phyloP scores from a whole-genome alignment of 116 monocot genomes.

The Posidonia oceanica region DNA sequence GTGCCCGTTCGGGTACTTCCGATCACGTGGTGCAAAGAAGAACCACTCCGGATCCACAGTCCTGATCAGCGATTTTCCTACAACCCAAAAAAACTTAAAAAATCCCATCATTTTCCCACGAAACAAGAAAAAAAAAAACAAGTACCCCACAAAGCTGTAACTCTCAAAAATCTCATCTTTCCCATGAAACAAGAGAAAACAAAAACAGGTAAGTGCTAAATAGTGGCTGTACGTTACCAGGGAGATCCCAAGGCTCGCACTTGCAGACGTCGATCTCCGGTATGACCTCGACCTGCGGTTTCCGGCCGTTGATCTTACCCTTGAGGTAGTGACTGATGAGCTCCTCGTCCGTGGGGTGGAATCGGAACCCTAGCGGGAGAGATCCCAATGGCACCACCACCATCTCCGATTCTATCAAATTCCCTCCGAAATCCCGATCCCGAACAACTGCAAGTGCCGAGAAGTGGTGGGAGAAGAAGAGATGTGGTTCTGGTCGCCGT shows the following conservation, averaged over 20 bases:
- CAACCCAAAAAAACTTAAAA: neutral
- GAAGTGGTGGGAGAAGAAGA: neutral
- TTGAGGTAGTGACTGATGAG: conserved; percentile 84
- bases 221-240: conserved; percentile 22
- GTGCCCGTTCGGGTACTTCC: conserved; percentile 82
- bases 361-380: conserved; percentile 81
- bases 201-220: neutral
- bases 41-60: conserved; percentile 86
- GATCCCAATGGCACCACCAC: conserved; percentile 10
- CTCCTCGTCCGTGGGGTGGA: conserved; percentile 95
- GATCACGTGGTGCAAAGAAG: conserved; percentile 81
- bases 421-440: too few species aligned
- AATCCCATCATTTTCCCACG: neutral
- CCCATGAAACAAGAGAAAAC: neutral
- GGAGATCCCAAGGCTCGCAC: conserved; percentile 93
- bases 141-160: too few species aligned
- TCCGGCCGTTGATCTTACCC: conserved; percentile 55
- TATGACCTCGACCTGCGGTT: conserved; percentile 35
- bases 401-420: neutral
- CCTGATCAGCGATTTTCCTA: conserved; percentile 56
- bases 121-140: neutral
- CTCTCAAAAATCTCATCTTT: neutral
- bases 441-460: too few species aligned
- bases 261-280: conserved; percentile 87
- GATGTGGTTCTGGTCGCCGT: neutral